Evolutionary conservation across 805 yeast species (phyloP).

Genomic region (Phaffomyces thermotolerans): DNA sequence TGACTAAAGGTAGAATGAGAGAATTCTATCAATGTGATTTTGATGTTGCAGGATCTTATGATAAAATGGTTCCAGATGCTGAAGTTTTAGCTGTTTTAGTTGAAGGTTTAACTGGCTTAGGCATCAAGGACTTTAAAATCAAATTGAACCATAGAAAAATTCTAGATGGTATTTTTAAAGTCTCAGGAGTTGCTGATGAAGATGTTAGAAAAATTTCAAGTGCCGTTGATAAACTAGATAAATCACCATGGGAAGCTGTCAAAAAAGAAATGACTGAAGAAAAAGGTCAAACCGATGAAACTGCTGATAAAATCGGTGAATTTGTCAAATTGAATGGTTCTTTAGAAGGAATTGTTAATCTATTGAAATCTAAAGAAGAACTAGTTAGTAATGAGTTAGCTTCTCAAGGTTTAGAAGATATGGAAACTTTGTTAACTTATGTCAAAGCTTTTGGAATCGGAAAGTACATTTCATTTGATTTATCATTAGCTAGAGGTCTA

Average conservation of each 20-base stretch:
- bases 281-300: slow-evolving; percentile 83
- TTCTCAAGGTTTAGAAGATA: slow-evolving; percentile 72
- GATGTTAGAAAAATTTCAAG: slow-evolving; percentile 90
- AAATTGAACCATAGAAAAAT: slow-evolving; percentile 94
- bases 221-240: slow-evolving; percentile 95
- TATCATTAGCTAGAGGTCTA: slow-evolving; percentile 93
- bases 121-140: slow-evolving; percentile 82
- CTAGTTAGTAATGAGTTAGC: slow-evolving; percentile 67
- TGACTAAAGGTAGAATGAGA: slow-evolving; percentile 99
- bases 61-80: slow-evolving; percentile 93
- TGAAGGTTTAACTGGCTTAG: slow-evolving; percentile 78
- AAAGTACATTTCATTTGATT: slow-evolving; percentile 68
- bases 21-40: slow-evolving; percentile 99
- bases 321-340: slow-evolving; percentile 82
- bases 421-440: slow-evolving; percentile 66
- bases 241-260: slow-evolving; percentile 92
- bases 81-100: slow-evolving; percentile 77
- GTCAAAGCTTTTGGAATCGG: slow-evolving; percentile 77
- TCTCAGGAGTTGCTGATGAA: slow-evolving; percentile 89
- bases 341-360: slow-evolving; percentile 51
- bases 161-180: slow-evolving; percentile 90
- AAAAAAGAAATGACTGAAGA: slow-evolving; percentile 88
- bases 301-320: slow-evolving; percentile 89
- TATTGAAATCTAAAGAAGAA: slow-evolving; percentile 48
- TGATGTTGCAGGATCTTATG: slow-evolving; percentile 91